Conservation (phyloP, 2,329 filamentous ascomycete genomes). For the Botrytis aclada region DNA sequence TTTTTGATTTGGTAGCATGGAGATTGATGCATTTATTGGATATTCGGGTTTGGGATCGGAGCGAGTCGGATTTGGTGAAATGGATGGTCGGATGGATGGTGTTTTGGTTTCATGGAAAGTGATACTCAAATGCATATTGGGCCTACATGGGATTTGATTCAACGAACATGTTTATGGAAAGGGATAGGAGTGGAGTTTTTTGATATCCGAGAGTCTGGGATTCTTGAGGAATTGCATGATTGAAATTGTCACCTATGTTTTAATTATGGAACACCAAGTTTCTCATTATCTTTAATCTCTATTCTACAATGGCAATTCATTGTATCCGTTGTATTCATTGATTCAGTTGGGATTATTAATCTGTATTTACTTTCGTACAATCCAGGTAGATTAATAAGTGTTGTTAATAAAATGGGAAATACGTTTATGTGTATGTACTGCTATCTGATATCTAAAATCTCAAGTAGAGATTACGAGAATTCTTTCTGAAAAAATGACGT, state of each 20-base stretch:
- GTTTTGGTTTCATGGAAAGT: background rate
- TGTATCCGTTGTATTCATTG: background rate
- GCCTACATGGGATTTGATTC: background rate
- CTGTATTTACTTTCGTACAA: background rate
- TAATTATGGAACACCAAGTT: background rate
- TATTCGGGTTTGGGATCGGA: background rate
- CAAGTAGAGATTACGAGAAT: background rate
- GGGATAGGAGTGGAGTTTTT: background rate
- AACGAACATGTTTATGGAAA: background rate
- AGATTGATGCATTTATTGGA: background rate
- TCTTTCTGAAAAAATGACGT: background rate
- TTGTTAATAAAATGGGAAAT: background rate
- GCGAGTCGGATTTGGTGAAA: background rate
- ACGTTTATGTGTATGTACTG: accelerated
- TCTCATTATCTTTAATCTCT: background rate
- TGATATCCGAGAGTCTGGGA: background rate
- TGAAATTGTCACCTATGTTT: background rate
- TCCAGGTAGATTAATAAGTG: background rate
- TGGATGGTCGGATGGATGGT: background rate
- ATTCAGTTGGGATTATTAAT: background rate
- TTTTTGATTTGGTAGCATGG: conserved; percentile 19
- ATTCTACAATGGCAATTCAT: background rate
- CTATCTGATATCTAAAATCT: background rate
- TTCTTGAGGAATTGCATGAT: background rate
- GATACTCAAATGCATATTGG: background rate